These are phyloP conservation scores for Naganishia albida DNA, from an alignment of 1,284 basidiomycete species.

Conservation along the genomic window DNA sequence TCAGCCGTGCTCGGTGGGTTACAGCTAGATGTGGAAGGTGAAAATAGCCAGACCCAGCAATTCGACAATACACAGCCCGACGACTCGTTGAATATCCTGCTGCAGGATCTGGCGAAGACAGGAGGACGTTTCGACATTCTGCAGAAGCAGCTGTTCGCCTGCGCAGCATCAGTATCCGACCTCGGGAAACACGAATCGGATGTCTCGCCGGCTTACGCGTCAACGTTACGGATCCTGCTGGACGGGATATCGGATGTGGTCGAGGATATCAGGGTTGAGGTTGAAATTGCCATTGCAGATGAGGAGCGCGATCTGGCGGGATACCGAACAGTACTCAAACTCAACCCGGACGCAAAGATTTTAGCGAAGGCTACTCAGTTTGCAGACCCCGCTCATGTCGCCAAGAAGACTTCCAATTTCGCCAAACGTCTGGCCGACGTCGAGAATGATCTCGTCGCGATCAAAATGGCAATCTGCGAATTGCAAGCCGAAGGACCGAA, in stretches of 20 bases:
- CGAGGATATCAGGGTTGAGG: constrained; percentile 79
- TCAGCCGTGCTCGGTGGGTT: constrained; percentile 36
- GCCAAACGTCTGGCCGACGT: constrained; percentile 69
- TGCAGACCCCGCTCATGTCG: constrained; percentile 59
- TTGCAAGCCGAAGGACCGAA: constrained; percentile 12
- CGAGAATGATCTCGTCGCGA: constrained; percentile 72
- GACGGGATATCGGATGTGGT: constrained; percentile 73
- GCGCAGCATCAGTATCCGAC: constrained; percentile 44
- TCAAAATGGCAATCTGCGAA: constrained; percentile 43
- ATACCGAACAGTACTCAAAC: constrained; percentile 68
- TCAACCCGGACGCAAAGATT: constrained; percentile 53
- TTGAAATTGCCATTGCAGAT: constrained; percentile 79
- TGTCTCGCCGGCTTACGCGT: constrained; percentile 26
- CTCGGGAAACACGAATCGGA: constrained; percentile 39
- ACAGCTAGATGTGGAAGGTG: constrained; percentile 35
- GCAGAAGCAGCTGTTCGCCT: constrained; percentile 48
- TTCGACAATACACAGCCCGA: not conserved
- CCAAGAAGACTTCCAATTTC: constrained; percentile 58
- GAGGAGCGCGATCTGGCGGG: constrained; percentile 70
- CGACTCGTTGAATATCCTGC: not conserved
- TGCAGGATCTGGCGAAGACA: not conserved
- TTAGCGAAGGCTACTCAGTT: constrained; percentile 64
- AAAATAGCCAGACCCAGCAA: not conserved
- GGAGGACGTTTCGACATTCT: constrained; percentile 40
- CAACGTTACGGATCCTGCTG: constrained; percentile 59